Percentiles rank a stretch among this genome's conserved stretches.
Conservation (phyloP, 139 green algal genomes). For the Monoraphidium neglectum region DNA sequence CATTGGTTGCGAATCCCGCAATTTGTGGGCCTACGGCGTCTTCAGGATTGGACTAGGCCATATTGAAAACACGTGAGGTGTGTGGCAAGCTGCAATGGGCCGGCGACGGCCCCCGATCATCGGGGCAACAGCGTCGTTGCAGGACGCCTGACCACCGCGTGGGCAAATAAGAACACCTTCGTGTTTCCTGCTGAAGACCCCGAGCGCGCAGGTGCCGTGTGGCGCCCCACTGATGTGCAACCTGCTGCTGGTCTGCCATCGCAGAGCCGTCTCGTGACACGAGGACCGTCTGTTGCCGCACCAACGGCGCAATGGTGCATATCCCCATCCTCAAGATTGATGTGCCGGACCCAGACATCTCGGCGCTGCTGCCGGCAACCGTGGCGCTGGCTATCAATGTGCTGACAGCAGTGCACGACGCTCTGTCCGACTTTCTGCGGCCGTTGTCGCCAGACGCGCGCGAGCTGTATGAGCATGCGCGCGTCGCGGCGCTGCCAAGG, state of each 20-base stretch:
- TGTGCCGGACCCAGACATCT: slow-evolving; percentile 18
- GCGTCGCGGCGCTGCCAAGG: slow-evolving; percentile 6
- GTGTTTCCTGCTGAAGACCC: too few species aligned
- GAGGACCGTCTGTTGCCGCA: not conserved
- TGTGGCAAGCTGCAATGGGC: too few species aligned
- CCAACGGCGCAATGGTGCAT: slow-evolving; percentile 20
- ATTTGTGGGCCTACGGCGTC: too few species aligned
- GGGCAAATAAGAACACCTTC: too few species aligned
- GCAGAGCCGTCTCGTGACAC: not conserved
- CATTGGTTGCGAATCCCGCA: too few species aligned
- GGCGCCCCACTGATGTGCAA: not conserved
- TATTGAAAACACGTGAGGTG: too few species aligned
- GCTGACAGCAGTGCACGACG: not conserved
- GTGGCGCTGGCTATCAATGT: not conserved
- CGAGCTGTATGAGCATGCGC: not conserved
- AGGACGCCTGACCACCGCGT: too few species aligned
- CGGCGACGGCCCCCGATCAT: too few species aligned
- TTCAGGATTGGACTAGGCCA: too few species aligned
- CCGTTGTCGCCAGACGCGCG: not conserved
- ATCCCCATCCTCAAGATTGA: slow-evolving; percentile 30
- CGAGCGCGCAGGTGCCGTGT: too few species aligned
- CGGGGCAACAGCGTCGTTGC: too few species aligned
- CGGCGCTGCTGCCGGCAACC: not conserved
- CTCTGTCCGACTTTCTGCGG: not conserved
- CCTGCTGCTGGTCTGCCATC: not conserved